Evolutionary conservation across 371 early-diverging fungal species (phyloP).

Genomic region (Rhizomucor miehei): DNA sequence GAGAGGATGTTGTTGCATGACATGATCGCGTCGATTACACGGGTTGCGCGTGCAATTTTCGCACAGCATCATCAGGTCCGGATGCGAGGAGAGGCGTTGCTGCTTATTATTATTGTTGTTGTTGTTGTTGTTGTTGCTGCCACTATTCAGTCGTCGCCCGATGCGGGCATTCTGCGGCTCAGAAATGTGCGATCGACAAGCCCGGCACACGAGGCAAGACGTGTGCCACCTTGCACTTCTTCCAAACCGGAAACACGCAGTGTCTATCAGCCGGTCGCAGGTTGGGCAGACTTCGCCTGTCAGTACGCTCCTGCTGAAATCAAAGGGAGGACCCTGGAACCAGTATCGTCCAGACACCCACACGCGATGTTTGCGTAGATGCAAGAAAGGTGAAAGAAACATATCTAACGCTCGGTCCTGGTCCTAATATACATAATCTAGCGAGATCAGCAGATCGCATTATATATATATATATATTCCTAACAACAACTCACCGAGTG

Average conservation of each 20-base stretch:
- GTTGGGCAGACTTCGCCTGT: constrained; percentile 64
- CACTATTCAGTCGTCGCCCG: not conserved
- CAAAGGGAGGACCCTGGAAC: constrained; percentile 8
- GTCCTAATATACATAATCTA: too few relatives aligned
- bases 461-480: not conserved
- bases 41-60: constrained; percentile 37
- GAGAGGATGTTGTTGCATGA: constrained; percentile 47
- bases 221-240: constrained; percentile 65
- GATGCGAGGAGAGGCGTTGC: not conserved
- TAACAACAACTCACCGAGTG: constrained; percentile 58
- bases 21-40: constrained; percentile 22
- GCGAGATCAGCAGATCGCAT: too few relatives aligned
- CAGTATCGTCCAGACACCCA: constrained; percentile 9
- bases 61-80: constrained; percentile 14
- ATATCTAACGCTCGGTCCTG: constrained; percentile 3
- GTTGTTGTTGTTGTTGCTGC: not conserved
- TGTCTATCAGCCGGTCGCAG: constrained; percentile 72
- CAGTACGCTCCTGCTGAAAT: not conserved
- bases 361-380: constrained; percentile 18
- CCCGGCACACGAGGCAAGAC: constrained; percentile 67
- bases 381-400: constrained; percentile 19
- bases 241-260: constrained; percentile 66
- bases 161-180: constrained; percentile 45
- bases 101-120: not conserved
- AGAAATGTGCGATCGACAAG: constrained; percentile 47